These are phyloP conservation scores for Puccinia horiana DNA, from an alignment of 1,284 basidiomycete genomes.

Conservation along the genomic window DNA sequence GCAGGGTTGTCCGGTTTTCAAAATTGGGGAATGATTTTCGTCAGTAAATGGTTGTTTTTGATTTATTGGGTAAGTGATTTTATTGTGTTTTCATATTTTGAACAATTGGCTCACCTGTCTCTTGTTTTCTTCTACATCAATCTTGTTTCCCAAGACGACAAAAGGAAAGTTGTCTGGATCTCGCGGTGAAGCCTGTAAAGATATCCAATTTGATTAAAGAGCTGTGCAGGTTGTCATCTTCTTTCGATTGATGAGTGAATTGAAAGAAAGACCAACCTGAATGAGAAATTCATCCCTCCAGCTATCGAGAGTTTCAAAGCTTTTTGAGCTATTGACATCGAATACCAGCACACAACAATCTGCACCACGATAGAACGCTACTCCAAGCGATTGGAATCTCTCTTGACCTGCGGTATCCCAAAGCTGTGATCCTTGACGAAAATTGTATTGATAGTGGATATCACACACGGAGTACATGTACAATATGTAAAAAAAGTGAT, in stretches of 20 bases:
- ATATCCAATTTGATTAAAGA: not conserved
- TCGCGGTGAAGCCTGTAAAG: slow-evolving; percentile 82
- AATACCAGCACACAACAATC: slow-evolving; percentile 99
- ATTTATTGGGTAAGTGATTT: not conserved
- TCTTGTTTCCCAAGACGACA: slow-evolving; percentile 98
- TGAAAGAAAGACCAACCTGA: slow-evolving; percentile 61
- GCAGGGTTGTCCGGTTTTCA: not conserved
- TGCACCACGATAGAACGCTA: slow-evolving; percentile 97
- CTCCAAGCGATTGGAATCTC: slow-evolving; percentile 96
- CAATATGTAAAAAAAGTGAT: slow-evolving; percentile 27
- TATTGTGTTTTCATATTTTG: not conserved
- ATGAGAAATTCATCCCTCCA: slow-evolving; percentile 98
- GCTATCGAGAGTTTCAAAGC: slow-evolving; percentile 94
- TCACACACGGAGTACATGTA: not conserved
- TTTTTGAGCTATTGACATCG: slow-evolving; percentile 97
- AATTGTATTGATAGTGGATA: not conserved
- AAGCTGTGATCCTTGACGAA: slow-evolving; percentile 64
- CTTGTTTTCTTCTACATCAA: slow-evolving; percentile 98
- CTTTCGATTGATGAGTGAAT: not conserved
- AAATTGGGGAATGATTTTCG: not conserved
- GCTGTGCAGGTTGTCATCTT: not conserved
- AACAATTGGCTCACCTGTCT: slow-evolving; percentile 71
- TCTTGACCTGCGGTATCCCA: slow-evolving; percentile 99
- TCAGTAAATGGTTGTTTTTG: not conserved
- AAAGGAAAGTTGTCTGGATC: slow-evolving; percentile 99